Conservation (phyloP, 345 rosid species). For the Moricandia moricandioides region DNA sequence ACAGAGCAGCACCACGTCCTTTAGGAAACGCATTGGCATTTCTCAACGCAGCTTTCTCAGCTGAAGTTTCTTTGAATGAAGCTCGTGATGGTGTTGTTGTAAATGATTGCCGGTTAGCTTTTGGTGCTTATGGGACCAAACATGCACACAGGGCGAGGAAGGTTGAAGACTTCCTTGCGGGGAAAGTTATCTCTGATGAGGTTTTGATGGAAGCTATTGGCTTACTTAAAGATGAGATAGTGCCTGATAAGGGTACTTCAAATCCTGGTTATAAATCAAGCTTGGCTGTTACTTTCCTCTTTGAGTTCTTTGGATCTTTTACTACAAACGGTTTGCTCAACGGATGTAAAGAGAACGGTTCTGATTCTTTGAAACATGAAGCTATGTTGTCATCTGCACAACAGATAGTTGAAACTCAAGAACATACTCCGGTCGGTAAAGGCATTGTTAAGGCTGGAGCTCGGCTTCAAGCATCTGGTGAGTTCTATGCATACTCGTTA, state of each 20-base stretch:
- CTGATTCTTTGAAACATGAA: slow-evolving; percentile 22
- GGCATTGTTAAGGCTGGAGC: slow-evolving; percentile 69
- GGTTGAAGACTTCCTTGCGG: slow-evolving; percentile 58
- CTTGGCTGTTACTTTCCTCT: slow-evolving; percentile 72
- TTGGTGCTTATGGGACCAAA: slow-evolving; percentile 81
- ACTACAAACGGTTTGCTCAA: slow-evolving; percentile 20
- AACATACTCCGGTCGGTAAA: slow-evolving; percentile 70
- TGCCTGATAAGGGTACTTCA: slow-evolving; percentile 54
- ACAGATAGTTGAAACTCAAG: slow-evolving; percentile 55
- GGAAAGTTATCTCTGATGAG: slow-evolving; percentile 46
- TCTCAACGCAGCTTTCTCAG: slow-evolving; percentile 88
- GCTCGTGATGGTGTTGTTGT: slow-evolving; percentile 38
- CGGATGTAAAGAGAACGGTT: slow-evolving; percentile 26
- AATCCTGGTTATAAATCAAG: slow-evolving; percentile 64
- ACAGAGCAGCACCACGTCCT: slow-evolving; percentile 82
- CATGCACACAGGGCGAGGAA: slow-evolving; percentile 64
- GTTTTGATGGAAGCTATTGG: slow-evolving; percentile 59
- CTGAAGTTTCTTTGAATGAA: slow-evolving; percentile 50
- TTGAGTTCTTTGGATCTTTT: slow-evolving; percentile 60
- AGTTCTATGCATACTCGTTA: slow-evolving; percentile 17
- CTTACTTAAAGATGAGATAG: slow-evolving; percentile 48
- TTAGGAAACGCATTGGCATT: slow-evolving; percentile 79
- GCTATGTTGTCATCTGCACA: slow-evolving; percentile 57
- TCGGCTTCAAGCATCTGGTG: slow-evolving; percentile 84
- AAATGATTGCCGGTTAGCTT: slow-evolving; percentile 56